Percentiles rank a stretch among this genome's conserved stretches.
These are phyloP conservation scores for Apiotrichum gracile DNA, from an alignment of 1,284 basidiomycete species.

Conservation along the genomic window DNA sequence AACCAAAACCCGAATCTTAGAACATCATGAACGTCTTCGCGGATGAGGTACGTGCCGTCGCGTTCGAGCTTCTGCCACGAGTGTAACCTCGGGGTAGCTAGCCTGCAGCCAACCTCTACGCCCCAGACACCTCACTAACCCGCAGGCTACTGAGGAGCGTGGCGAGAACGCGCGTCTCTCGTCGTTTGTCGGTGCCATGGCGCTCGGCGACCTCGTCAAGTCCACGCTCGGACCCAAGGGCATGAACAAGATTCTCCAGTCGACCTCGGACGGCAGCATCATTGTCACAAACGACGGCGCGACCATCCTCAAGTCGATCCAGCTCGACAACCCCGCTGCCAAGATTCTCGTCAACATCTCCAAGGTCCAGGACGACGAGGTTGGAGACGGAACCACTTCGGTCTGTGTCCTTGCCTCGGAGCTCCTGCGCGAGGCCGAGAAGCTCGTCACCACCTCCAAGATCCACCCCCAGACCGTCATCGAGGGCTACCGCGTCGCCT, in stretches of 20 bases:
- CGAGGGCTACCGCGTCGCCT: constrained; percentile 95
- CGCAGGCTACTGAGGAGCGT: constrained; percentile 88
- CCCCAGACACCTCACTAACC: not conserved
- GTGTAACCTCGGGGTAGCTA: too few relatives aligned
- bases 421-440: constrained; percentile 90
- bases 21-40: constrained; percentile 48
- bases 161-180: constrained; percentile 98
- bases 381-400: constrained; percentile 94
- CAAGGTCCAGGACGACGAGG: constrained; percentile 99
- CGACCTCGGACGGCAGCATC: constrained; percentile 82
- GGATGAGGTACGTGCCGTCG: constrained; percentile 45
- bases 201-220: constrained; percentile 95
- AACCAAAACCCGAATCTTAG: not conserved
- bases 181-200: constrained; percentile 94
- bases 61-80: not conserved
- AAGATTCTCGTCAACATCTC: constrained; percentile 99
- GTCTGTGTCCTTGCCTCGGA: constrained; percentile 93
- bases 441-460: constrained; percentile 74
- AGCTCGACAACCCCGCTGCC: constrained; percentile 96
- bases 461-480: constrained; percentile 99
- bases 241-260: constrained; percentile 60
- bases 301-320: constrained; percentile 94
- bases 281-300: constrained; percentile 99
- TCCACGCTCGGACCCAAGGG: constrained; percentile 93
- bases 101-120: too few relatives aligned